Percentiles rank a stretch among this genome's conserved stretches.
These are phyloP conservation scores for Leishmania gerbilli DNA, from an alignment of 208 protist genomes.

Conservation along the genomic window DNA sequence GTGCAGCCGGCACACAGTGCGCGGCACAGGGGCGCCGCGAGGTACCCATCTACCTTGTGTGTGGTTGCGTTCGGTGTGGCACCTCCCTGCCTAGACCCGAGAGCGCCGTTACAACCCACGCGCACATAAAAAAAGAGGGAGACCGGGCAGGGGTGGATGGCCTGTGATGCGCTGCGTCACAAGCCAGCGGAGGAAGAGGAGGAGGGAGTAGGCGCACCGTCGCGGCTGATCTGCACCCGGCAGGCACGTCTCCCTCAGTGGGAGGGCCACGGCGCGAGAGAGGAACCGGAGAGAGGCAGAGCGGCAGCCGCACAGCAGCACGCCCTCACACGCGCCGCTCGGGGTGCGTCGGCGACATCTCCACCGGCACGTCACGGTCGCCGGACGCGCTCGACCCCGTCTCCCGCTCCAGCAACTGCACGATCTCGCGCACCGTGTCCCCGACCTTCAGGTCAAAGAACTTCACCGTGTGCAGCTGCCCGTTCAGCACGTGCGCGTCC, in stretches of 20 bases:
- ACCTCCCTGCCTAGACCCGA: background rate
- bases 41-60: background rate
- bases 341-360: slow-evolving; percentile 70
- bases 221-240: background rate
- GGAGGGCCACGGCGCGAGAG: background rate
- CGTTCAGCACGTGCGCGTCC: slow-evolving; percentile 65
- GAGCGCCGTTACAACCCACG: background rate
- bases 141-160: background rate
- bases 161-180: background rate
- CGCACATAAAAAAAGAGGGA: background rate
- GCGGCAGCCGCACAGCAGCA: background rate
- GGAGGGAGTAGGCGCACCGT: background rate
- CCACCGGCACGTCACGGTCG: slow-evolving; percentile 53
- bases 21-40: background rate
- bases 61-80: background rate
- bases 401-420: slow-evolving; percentile 65
- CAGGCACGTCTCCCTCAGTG: background rate
- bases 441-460: slow-evolving; percentile 89
- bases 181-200: background rate
- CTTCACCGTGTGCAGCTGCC: slow-evolving; percentile 87
- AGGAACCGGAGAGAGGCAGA: background rate
- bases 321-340: slow-evolving; percentile 60
- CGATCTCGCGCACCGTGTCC: slow-evolving; percentile 78
- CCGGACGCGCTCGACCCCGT: slow-evolving; percentile 45
- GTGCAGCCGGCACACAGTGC: background rate